These are phyloP conservation scores for Giardia muris DNA, from an alignment of 208 protist species.

Conservation along the genomic window DNA sequence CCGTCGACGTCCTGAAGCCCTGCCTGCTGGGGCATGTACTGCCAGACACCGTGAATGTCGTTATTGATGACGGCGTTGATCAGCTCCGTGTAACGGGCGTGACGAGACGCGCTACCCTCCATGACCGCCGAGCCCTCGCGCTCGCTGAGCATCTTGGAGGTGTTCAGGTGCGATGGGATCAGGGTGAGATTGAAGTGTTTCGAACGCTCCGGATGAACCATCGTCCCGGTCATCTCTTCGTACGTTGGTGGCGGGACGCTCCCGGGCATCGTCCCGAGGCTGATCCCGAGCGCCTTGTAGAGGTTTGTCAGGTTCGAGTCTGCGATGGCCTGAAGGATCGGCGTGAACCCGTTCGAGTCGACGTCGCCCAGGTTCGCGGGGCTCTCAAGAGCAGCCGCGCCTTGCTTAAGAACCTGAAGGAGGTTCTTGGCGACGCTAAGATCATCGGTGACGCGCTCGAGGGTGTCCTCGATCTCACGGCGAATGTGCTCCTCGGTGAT, in stretches of 20 bases:
- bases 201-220: neutral
- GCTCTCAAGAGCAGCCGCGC: neutral
- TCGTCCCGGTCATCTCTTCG: neutral
- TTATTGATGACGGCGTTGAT: neutral
- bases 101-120: neutral
- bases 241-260: no score
- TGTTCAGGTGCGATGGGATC: neutral
- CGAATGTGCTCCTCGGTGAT: neutral
- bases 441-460: neutral
- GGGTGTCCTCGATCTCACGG: neutral
- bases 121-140: neutral
- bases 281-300: neutral
- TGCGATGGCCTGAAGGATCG: neutral
- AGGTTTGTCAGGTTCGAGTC: neutral
- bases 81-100: neutral
- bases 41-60: neutral
- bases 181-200: neutral
- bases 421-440: neutral
- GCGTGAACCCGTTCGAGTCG: neutral
- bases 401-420: neutral
- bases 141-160: neutral
- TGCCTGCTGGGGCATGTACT: neutral
- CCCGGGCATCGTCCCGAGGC: neutral
- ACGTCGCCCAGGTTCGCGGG: neutral
- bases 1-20: neutral